These are phyloP conservation scores for Capsella rubella DNA, from an alignment of 441 rosid species.

Conservation along the genomic window DNA sequence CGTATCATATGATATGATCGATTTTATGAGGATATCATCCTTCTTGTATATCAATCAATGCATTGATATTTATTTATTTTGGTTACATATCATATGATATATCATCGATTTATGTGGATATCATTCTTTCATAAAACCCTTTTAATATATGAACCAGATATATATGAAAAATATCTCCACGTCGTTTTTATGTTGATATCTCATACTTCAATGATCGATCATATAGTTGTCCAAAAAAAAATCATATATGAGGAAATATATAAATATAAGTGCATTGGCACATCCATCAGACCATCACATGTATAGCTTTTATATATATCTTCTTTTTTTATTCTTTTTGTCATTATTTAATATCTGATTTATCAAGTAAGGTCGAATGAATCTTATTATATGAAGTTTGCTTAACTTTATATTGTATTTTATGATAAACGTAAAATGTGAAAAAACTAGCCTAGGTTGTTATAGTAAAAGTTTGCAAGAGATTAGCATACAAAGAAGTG, in stretches of 20 bases:
- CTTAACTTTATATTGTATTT: too few relatives aligned
- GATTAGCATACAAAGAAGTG: too few relatives aligned
- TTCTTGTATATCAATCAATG: background rate
- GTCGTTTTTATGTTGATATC: constrained; percentile 25
- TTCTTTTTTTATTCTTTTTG: background rate
- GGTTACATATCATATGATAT: background rate
- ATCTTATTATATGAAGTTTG: too few relatives aligned
- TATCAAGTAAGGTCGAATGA: background rate
- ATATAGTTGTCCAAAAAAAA: background rate
- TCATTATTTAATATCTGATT: background rate
- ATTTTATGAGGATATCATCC: too few relatives aligned
- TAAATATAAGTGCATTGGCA: constrained; percentile 34
- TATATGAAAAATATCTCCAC: constrained; percentile 32
- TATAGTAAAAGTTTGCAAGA: too few relatives aligned
- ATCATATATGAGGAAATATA: constrained; percentile 19
- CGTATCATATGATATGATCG: too few relatives aligned
- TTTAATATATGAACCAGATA: constrained; percentile 16
- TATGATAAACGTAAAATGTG: background rate
- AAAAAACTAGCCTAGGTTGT: too few relatives aligned
- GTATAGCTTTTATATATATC: background rate
- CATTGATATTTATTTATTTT: background rate
- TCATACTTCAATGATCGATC: constrained; percentile 13
- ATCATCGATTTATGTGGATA: constrained; percentile 19
- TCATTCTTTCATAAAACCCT: background rate
- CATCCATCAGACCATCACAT: constrained; percentile 13